These are phyloP conservation scores for Hippophae tibetana DNA, from an alignment of 306 rosid species.

Conservation along the genomic window DNA sequence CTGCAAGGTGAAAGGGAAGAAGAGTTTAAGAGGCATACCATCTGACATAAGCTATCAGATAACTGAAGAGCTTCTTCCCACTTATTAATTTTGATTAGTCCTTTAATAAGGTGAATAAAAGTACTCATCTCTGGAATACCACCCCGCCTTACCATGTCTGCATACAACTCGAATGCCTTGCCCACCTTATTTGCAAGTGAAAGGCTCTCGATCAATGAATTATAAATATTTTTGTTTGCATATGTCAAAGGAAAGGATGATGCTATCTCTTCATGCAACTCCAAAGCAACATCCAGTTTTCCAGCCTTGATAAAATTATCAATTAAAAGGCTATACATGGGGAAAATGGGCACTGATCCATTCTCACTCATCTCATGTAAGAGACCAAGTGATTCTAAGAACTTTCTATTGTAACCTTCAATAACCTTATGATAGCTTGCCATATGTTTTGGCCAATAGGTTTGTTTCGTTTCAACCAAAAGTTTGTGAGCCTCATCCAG, in stretches of 20 bases:
- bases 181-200: slow-evolving; percentile 49
- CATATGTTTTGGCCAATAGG: slow-evolving; percentile 71
- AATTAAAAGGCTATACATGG: slow-evolving; percentile 49
- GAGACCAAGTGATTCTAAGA: slow-evolving; percentile 55
- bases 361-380: slow-evolving; percentile 50
- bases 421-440: slow-evolving; percentile 54
- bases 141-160: slow-evolving; percentile 47
- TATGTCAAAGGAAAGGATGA: slow-evolving; percentile 36
- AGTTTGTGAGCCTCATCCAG: slow-evolving; percentile 69
- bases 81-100: slow-evolving; percentile 46
- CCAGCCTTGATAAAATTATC: slow-evolving; percentile 75
- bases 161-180: slow-evolving; percentile 57
- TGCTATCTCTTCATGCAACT: slow-evolving; percentile 61
- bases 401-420: slow-evolving; percentile 66
- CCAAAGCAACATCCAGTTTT: slow-evolving; percentile 52
- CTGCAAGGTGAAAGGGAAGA: slow-evolving; percentile 5
- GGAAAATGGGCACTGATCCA: slow-evolving; percentile 45
- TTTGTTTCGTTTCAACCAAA: slow-evolving; percentile 78
- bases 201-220: slow-evolving; percentile 55
- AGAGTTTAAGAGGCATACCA: slow-evolving; percentile 45
- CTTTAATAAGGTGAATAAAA: slow-evolving; percentile 60
- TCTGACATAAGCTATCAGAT: slow-evolving; percentile 61
- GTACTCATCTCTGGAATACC: slow-evolving; percentile 59
- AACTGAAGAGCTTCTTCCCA: slow-evolving; percentile 80
- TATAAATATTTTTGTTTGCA: slow-evolving; percentile 40